phyloP scores from a whole-genome alignment of 202 grass and related monocot species.

The Digitaria exilis region DNA sequence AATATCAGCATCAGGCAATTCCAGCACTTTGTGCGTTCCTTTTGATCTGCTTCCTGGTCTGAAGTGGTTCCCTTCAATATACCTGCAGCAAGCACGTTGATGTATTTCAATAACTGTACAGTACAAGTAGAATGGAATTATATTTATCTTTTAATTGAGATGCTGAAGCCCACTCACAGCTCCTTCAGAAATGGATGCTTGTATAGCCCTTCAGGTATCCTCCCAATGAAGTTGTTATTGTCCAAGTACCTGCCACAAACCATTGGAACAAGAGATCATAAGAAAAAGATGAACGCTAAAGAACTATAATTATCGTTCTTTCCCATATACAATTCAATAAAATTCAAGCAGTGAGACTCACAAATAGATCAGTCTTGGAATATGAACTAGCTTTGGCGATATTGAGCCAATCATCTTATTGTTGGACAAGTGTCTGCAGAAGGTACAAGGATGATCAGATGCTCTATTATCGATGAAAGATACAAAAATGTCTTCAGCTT shows the following conservation, averaged over 20 bases:
- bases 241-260: conserved; percentile 71
- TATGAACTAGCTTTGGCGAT: conserved; percentile 70
- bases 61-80: conserved; percentile 89
- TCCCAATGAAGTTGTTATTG: conserved; percentile 91
- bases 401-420: conserved; percentile 89
- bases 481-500: not conserved
- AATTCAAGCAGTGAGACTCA: conserved; percentile 49
- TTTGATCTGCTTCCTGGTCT: conserved; percentile 80
- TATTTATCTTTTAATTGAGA: not conserved
- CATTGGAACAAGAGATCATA: conserved; percentile 14
- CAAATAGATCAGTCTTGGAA: conserved; percentile 92
- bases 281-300: not conserved
- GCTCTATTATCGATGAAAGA: not conserved
- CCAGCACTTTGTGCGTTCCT: conserved; percentile 88
- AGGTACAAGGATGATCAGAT: not conserved
- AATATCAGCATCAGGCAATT: conserved; percentile 72
- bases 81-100: conserved; percentile 51
- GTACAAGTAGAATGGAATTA: not conserved
- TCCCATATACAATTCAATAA: not conserved
- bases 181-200: conserved; percentile 91
- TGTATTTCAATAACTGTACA: not conserved
- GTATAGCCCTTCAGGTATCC: conserved; percentile 92
- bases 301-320: not conserved
- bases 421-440: conserved; percentile 75
- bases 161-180: conserved; percentile 59